These are phyloP conservation scores for Oryza officinalis DNA, from an alignment of 176 grass and related monocot genomes.

Conservation along the genomic window DNA sequence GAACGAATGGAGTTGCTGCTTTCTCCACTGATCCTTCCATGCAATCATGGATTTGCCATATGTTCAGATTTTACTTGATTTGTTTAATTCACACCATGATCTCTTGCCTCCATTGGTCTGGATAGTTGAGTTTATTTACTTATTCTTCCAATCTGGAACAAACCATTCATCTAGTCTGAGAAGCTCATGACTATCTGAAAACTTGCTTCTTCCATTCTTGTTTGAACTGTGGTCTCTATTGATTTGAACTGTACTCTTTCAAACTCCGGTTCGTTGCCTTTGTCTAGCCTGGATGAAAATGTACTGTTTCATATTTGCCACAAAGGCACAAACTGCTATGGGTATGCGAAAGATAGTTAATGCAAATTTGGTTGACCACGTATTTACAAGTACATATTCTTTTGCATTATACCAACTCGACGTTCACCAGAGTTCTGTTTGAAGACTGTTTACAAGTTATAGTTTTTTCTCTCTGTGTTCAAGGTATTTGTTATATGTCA, in stretches of 20 bases:
- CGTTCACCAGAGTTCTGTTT: no score
- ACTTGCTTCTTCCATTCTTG: slow-evolving; percentile 2
- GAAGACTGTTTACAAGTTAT: background rate
- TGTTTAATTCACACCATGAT: background rate
- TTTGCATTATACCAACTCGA: background rate
- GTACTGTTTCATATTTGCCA: background rate
- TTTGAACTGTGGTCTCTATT: background rate
- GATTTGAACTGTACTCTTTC: background rate
- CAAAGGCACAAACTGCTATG: background rate
- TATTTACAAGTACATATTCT: background rate
- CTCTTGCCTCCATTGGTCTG: background rate
- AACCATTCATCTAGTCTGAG: background rate
- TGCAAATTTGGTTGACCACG: slow-evolving; percentile 1
- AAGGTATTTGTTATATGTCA: background rate
- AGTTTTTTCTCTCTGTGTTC: slow-evolving; percentile 19
- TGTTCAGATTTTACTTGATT: slow-evolving; percentile 20
- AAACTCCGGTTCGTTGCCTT: background rate
- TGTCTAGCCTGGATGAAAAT: background rate
- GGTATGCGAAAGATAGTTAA: background rate
- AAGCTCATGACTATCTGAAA: background rate
- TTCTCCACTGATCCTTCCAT: background rate
- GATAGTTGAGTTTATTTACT: background rate
- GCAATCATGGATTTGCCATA: background rate
- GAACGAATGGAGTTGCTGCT: background rate
- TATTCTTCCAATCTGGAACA: slow-evolving; percentile 9